Base-by-base conservation (phyloP, 2,329 filamentous ascomycete species). In the Apiospora malaysiana region DNA sequence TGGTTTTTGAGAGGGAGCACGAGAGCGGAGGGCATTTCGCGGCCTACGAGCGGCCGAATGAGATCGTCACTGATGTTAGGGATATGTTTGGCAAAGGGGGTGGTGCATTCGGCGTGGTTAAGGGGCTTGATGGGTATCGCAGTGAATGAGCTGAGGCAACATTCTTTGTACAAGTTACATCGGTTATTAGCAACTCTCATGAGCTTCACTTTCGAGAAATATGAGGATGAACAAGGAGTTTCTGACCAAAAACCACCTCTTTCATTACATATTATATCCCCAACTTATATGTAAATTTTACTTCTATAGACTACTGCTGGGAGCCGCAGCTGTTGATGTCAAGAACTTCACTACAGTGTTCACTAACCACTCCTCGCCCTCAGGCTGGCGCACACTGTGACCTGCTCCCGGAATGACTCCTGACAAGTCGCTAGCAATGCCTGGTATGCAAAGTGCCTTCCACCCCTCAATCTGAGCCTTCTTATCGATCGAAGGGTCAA, bases 1-100 rank as follows among this genome's bases (percentile, higher is more conserved):
- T 93, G 0, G 90, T 91, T 0, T 89, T 87, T 68, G 86, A 90
- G 74, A 83, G 81, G 21, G 75, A 79, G 7, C 84, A 89, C 68
- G 78, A 83, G 1, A 81, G 82, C 9, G 88, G 88, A 0, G 89
- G 89, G 0, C 90, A 92, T 77, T 92, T 92, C 75, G 89, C 88
- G 1, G 86, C 90, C 0, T 87, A 85, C 75, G 90, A 92, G 78
- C 80, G 81, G 27, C 90, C 90, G 0, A 82, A 87, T 27, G 79
- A 83, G 6, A 79, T 92, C 32, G 85, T 82, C 0, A 79, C 78
- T 2, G 90, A 92, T 76, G 72, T 92, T 70, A 82, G 82, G 73
- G 81, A 81, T 8, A 91, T 91, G 88, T 90, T 91, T 81, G 85
- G 86, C 0, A 84, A 84, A 71, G 81, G 80, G 0, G 86, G 86